Conservation (phyloP, 2,329 filamentous ascomycete species). For the Penicillium sp. region DNA sequence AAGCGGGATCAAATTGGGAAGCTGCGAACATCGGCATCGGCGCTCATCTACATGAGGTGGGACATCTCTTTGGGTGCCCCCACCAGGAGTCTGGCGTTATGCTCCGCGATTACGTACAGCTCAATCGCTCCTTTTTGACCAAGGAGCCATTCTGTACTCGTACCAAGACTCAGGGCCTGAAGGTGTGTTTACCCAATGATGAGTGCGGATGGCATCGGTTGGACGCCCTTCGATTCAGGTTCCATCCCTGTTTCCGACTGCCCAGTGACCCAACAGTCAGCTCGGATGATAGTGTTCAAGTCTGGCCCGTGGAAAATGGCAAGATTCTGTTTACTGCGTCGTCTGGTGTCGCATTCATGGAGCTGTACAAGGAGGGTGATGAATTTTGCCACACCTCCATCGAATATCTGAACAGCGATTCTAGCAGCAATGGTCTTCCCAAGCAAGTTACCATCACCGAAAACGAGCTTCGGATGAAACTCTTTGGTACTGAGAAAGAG, state of each 20-base stretch:
- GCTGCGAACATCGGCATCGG: conserved; percentile 93
- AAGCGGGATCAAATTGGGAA: conserved; percentile 91
- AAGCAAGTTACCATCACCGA: conserved; percentile 76
- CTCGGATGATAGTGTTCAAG: conserved; percentile 76
- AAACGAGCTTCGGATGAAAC: conserved; percentile 66
- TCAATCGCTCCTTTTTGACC: conserved; percentile 80
- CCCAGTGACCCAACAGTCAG: conserved; percentile 69
- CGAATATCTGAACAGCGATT: conserved; percentile 69
- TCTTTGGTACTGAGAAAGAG: conserved; percentile 69
- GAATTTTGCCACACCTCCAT: conserved; percentile 78
- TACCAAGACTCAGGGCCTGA: conserved; percentile 76
- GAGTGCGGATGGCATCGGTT: conserved; percentile 92
- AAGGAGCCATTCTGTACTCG: conserved; percentile 85
- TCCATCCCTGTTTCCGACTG: conserved; percentile 85
- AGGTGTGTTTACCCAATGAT: conserved; percentile 71
- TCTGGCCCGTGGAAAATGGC: conserved; percentile 78
- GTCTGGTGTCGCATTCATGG: conserved; percentile 81
- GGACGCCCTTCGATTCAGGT: conserved; percentile 83
- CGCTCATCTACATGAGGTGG: conserved; percentile 86
- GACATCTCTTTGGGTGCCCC: conserved; percentile 85
- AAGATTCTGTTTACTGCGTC: conserved; percentile 75
- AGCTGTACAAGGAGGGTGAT: conserved; percentile 79
- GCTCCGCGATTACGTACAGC: conserved; percentile 79
- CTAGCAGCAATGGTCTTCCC: conserved; percentile 60
- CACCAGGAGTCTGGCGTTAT: conserved; percentile 91